Evolutionary conservation across 2,329 filamentous ascomycete species (phyloP).

Genomic region (Aureobasidium subglaciale): DNA sequence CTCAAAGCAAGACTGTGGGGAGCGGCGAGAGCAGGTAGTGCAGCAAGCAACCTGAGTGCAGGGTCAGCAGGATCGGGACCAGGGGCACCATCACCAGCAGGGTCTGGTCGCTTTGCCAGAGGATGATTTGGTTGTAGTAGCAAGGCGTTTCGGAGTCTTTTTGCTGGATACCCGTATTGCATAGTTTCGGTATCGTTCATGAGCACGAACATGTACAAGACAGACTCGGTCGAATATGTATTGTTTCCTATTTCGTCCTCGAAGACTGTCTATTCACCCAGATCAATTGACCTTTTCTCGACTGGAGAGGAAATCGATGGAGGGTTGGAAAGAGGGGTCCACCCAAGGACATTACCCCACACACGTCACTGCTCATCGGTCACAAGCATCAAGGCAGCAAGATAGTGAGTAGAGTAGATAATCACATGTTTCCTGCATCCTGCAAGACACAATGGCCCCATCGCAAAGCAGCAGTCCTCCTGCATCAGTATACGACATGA

Average conservation of each 20-base stretch:
- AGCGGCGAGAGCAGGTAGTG: neutral
- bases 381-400: conserved; percentile 10
- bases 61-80: neutral
- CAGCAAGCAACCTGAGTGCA: neutral
- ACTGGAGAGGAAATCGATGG: neutral
- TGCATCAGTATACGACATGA: conserved; percentile 89
- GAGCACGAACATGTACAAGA: too few relatives aligned
- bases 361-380: conserved; percentile 1
- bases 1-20: conserved; percentile 71
- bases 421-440: too few relatives aligned
- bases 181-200: too few relatives aligned
- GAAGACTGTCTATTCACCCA: too few relatives aligned
- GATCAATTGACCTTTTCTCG: too few relatives aligned
- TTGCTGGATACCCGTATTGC: neutral
- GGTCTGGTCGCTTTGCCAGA: conserved; percentile 10
- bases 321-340: neutral
- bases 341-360: neutral
- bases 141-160: neutral
- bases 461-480: conserved; percentile 44
- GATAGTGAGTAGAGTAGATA: too few relatives aligned
- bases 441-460: neutral
- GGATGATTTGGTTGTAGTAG: neutral
- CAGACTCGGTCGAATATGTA: too few relatives aligned
- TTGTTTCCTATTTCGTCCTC: too few relatives aligned
- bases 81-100: neutral